A percentile compares a stretch with the other conserved stretches of the same genome.
These are phyloP conservation scores for Pichia sp. DNA, from an alignment of 1,139 yeast species.

Conservation along the genomic window DNA sequence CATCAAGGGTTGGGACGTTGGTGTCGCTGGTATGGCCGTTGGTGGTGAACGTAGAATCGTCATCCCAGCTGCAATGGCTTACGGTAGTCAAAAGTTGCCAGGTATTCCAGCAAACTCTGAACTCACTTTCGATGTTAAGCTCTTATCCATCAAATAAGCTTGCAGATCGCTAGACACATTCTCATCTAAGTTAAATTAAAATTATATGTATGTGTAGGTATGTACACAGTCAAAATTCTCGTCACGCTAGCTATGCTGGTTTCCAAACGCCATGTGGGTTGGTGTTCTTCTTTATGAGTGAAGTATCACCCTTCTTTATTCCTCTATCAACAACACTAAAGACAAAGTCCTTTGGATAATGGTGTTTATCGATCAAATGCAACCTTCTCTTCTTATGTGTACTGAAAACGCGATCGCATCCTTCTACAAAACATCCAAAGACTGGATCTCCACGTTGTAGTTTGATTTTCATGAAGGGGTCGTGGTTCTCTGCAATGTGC, in stretches of 20 bases:
- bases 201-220: not conserved
- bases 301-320: constrained; percentile 19
- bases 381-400: constrained; percentile 34
- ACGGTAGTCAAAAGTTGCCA: constrained; percentile 89
- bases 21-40: constrained; percentile 97
- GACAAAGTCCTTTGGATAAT: constrained; percentile 38
- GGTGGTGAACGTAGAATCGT: constrained; percentile 99
- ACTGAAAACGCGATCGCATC: constrained; percentile 31
- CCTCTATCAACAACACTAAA: constrained; percentile 35
- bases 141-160: constrained; percentile 80
- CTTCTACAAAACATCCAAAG: constrained; percentile 35
- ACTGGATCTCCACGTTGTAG: constrained; percentile 35
- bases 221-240: not conserved
- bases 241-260: constrained; percentile 9
- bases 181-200: not conserved
- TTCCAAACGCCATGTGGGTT: constrained; percentile 15
- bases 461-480: constrained; percentile 36
- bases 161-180: too few relatives aligned
- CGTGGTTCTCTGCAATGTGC: constrained; percentile 49
- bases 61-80: constrained; percentile 94
- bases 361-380: constrained; percentile 45
- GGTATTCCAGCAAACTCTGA: constrained; percentile 98
- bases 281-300: constrained; percentile 19
- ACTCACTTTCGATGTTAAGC: constrained; percentile 91
- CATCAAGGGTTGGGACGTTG: constrained; percentile 97